Evolutionary conservation across 2,329 filamentous ascomycete genomes (phyloP), one percentile per base, ranked within the genome.

Genomic region (Cylindrodendrum hubeiense): DNA sequence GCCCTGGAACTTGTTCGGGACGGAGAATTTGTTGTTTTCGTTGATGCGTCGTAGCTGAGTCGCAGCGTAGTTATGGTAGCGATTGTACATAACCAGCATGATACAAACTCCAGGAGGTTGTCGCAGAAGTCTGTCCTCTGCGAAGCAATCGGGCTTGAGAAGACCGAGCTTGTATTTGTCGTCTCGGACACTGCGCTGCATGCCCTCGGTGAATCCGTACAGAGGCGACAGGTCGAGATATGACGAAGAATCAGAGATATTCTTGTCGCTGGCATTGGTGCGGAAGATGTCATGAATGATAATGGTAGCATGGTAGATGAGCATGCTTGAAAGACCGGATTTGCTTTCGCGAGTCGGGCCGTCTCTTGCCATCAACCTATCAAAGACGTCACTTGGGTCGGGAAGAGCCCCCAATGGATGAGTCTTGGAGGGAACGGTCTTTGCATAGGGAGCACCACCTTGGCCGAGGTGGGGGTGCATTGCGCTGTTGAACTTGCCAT

Each of bases 11-110:
- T 55, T 69, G 8, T 54, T 30, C 1, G 77, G 71, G 2, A 73
- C 58, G 0, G 67, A 71, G 63, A 82, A 84, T 2, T 79, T 75
- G 5, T 75, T 74, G 28, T 77, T 78, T 68, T 85, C 79, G 47
- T 85, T 85, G 65, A 84, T 82, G 19, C 58, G 76, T 0, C 46
- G 90, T 10, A 97, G 82, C 63, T 95, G 90, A 60, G 89, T 87
- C 3, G 91, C 93, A 0, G 92, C 88, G 67, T 94, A 87, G 78
- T 97, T 97, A 79, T 97, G 94, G 78, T 94, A 95, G 5, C 88
- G 84, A 71, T 89, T 90, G 77, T 92, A 89, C 89, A 92, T 91
- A 72, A 93, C 86, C 3, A 93, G 77, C n/a, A 93, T 75, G 1
- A 91, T 88, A 44, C 87, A 84, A n/a, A 90, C 89, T 5, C 90